A percentile compares a stretch with the other conserved stretches of the same genome.
Evolutionary conservation across 495 filamentous ascomycete genomes (phyloP).

Genomic region (Penicillium tannophilum): DNA sequence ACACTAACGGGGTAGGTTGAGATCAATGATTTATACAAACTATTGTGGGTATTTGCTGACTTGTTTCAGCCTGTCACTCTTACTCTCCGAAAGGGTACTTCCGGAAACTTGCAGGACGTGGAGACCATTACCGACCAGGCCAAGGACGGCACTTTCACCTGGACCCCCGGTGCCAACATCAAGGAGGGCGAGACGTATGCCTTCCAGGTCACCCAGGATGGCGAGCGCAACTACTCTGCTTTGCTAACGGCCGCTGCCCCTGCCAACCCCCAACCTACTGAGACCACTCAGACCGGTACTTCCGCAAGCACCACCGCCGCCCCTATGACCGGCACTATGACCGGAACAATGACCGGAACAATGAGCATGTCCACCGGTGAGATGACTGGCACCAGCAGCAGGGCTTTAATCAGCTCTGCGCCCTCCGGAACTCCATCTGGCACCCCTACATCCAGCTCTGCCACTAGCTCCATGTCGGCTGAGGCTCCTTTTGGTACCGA

Average conservation of each 20-base stretch:
- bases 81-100: conserved; percentile 44
- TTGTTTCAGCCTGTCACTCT: conserved; percentile 42
- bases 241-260: conserved; percentile 35
- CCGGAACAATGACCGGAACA: too few species aligned
- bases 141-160: conserved; percentile 42
- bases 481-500: conserved; percentile 10
- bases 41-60: background rate
- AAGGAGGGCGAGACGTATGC: conserved; percentile 47
- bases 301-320: conserved; percentile 10
- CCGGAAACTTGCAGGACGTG: conserved; percentile 43
- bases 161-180: conserved; percentile 40
- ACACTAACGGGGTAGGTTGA: conserved; percentile 18
- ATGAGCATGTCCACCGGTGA: too few species aligned
- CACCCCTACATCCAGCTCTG: conserved; percentile 16
- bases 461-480: conserved; percentile 13
- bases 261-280: conserved; percentile 8
- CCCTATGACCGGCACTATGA: background rate
- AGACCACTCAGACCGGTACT: conserved; percentile 17
- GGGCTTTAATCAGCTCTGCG: conserved; percentile 25
- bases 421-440: conserved; percentile 18
- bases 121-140: conserved; percentile 40
- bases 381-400: conserved; percentile 16
- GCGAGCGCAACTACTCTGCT: conserved; percentile 49
- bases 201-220: conserved; percentile 47
- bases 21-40: background rate